A percentile compares a stretch with the other conserved stretches of the same genome.
Evolutionary conservation across 2,329 filamentous ascomycete genomes (phyloP).

Genomic region (Dryadomyces sulphureus): DNA sequence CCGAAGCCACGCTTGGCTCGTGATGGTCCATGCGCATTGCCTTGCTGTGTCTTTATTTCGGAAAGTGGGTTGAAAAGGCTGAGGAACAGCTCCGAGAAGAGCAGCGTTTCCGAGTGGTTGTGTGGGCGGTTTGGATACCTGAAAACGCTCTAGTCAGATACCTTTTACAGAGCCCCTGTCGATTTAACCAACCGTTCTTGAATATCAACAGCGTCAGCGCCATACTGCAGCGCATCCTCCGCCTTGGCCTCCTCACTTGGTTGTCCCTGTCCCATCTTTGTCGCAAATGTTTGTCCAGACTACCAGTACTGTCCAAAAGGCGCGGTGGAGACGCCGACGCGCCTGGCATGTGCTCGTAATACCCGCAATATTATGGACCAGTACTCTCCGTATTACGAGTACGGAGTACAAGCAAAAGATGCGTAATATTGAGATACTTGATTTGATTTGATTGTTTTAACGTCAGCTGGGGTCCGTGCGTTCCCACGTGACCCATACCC

Average conservation of each 20-base stretch:
- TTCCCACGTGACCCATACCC: too few relatives aligned
- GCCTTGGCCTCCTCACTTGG: slow-evolving; percentile 22
- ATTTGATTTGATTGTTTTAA: too few relatives aligned
- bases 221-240: slow-evolving; percentile 39
- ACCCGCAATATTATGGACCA: too few relatives aligned
- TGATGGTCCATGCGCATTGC: slow-evolving; percentile 34
- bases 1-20: slow-evolving; percentile 38
- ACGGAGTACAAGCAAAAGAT: too few relatives aligned
- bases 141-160: not conserved
- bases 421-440: too few relatives aligned
- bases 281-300: too few relatives aligned
- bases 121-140: slow-evolving; percentile 71
- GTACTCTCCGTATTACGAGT: too few relatives aligned
- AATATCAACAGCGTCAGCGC: slow-evolving; percentile 24
- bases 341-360: too few relatives aligned
- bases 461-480: too few relatives aligned
- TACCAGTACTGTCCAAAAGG: too few relatives aligned
- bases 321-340: too few relatives aligned
- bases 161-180: not conserved
- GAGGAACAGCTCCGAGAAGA: slow-evolving; percentile 66
- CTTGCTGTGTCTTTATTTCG: slow-evolving; percentile 65
- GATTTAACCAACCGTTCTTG: slow-evolving; percentile 18
- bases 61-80: slow-evolving; percentile 67
- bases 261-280: too few relatives aligned
- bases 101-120: slow-evolving; percentile 65